Percentiles rank a stretch among this genome's conserved stretches.
phyloP scores from a whole-genome alignment of 2,329 filamentous ascomycete genomes.

The Alternaria atra region DNA sequence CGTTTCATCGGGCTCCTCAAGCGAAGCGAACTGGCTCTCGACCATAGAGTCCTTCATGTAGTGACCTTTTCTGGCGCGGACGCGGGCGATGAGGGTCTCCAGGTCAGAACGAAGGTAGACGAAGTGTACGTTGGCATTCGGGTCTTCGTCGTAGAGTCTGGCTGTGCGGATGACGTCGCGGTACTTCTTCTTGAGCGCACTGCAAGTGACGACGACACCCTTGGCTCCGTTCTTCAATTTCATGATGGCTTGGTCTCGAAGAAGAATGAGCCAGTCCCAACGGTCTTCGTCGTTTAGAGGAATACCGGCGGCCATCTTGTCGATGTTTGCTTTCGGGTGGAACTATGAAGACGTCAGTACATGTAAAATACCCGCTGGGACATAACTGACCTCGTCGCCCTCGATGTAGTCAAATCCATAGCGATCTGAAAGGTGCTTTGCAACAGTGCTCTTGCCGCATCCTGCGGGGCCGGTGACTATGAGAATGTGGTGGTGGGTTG shows the following conservation, averaged over 20 bases:
- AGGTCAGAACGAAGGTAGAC: constrained; percentile 87
- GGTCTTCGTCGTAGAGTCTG: constrained; percentile 57
- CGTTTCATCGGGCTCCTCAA: constrained; percentile 80
- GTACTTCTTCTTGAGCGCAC: constrained; percentile 95
- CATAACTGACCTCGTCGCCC: constrained; percentile 58
- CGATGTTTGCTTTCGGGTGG: constrained; percentile 62
- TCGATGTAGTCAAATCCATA: constrained; percentile 60
- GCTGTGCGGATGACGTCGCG: constrained; percentile 72
- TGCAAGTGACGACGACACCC: constrained; percentile 94
- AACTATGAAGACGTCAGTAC: constrained; percentile 46
- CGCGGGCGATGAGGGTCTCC: constrained; percentile 77
- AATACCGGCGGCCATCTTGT: constrained; percentile 87
- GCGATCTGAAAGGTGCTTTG: constrained; percentile 55
- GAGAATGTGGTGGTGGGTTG: constrained; percentile 58
- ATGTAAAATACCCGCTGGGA: background rate
- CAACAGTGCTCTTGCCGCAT: constrained; percentile 64
- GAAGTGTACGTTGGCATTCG: constrained; percentile 74
- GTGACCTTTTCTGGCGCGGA: constrained; percentile 78
- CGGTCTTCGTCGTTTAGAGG: constrained; percentile 92
- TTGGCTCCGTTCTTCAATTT: constrained; percentile 47
- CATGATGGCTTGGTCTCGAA: constrained; percentile 57
- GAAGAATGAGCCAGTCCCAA: constrained; percentile 87
- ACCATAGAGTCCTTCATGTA: constrained; percentile 99
- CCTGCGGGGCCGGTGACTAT: constrained; percentile 64
- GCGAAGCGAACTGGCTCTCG: constrained; percentile 83